phyloP scores from a whole-genome alignment of 768 basidiomycete species.

The Hygrophoropsis aurantiaca region DNA sequence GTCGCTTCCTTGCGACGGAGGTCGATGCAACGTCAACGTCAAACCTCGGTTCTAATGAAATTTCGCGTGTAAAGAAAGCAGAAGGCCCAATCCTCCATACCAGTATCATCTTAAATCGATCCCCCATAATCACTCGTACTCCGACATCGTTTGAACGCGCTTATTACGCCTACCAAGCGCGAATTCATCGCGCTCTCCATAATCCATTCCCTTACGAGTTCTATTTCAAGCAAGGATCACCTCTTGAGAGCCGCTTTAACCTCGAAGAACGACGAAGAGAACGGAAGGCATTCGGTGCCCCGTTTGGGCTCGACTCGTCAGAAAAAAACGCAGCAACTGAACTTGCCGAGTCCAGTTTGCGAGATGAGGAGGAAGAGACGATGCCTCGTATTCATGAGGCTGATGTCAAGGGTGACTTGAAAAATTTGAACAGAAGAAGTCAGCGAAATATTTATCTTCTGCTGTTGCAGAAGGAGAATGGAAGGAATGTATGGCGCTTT shows the following conservation, averaged over 20 bases:
- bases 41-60: conserved; percentile 6
- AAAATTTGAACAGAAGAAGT: conserved; percentile 78
- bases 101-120: conserved; percentile 74
- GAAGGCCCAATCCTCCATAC: conserved; percentile 47
- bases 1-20: conserved; percentile 47
- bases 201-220: conserved; percentile 88
- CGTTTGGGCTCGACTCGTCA: conserved; percentile 46
- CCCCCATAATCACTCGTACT: conserved; percentile 72
- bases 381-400: conserved; percentile 61
- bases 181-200: conserved; percentile 80
- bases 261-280: conserved; percentile 76
- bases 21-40: conserved; percentile 13
- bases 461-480: conserved; percentile 49
- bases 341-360: conserved; percentile 57
- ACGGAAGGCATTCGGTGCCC: conserved; percentile 67
- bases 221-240: conserved; percentile 91
- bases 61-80: conserved; percentile 27
- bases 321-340: conserved; percentile 48
- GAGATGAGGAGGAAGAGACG: conserved; percentile 61
- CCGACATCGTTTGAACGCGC: conserved; percentile 75
- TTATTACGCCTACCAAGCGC: conserved; percentile 81
- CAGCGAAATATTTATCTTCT: conserved; percentile 90
- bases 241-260: conserved; percentile 78
- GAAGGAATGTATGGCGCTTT: conserved; percentile 72
- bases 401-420: conserved; percentile 59